phyloP scores from a whole-genome alignment of 2,329 filamentous ascomycete genomes.

The Xylaria sp. region DNA sequence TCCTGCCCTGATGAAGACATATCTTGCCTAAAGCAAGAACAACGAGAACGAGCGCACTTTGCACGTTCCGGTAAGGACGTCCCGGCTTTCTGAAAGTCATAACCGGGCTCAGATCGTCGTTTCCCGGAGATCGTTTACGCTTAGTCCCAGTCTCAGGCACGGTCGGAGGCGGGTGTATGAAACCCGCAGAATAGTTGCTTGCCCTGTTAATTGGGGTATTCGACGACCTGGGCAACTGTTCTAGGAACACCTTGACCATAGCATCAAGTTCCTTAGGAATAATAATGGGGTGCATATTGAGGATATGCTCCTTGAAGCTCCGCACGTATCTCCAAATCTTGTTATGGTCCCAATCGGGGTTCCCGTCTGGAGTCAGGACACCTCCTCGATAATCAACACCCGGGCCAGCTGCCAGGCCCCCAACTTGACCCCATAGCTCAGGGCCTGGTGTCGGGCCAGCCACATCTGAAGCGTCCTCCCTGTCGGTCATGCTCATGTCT shows the following conservation, averaged over 20 bases:
- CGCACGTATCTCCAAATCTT: constrained; percentile 65
- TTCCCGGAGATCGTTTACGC: constrained; percentile 65
- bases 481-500: constrained; percentile 52
- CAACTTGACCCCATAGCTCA: constrained; percentile 69
- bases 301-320: constrained; percentile 69
- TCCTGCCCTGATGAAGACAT: constrained; percentile 66
- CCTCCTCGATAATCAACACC: constrained; percentile 53
- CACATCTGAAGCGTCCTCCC: constrained; percentile 61
- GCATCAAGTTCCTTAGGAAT: constrained; percentile 63
- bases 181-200: constrained; percentile 43
- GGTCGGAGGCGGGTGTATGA: constrained; percentile 48
- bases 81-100: constrained; percentile 56
- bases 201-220: constrained; percentile 38
- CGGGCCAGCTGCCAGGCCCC: constrained; percentile 59
- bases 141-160: constrained; percentile 55
- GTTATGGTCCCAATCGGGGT: constrained; percentile 64
- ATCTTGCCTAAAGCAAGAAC: constrained; percentile 90
- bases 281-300: constrained; percentile 74
- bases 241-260: constrained; percentile 65
- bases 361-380: constrained; percentile 57
- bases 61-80: constrained; percentile 73
- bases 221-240: constrained; percentile 55
- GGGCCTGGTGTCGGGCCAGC: constrained; percentile 65
- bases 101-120: constrained; percentile 46
- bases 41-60: constrained; percentile 83